Evolutionary conservation across 768 basidiomycete genomes (phyloP), one percentile per base, ranked within the genome.

Genomic region (Termitomyces sp.): DNA sequence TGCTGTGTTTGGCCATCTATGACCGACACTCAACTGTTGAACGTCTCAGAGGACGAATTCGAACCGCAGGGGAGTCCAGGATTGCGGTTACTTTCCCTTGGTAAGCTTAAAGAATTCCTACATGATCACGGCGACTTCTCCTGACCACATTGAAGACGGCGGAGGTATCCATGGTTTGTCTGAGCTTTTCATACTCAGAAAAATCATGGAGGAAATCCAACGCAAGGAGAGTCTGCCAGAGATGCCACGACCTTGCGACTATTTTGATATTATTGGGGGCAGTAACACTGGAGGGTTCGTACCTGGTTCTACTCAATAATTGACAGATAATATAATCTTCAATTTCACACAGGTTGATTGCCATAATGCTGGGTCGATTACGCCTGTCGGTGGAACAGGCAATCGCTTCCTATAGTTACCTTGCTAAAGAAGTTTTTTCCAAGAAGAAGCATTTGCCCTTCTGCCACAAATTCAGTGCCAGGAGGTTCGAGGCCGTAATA

Each of bases 251-350:
- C 68, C 68, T 0, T 69, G 65, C 38, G 65, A 69, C 13, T 62
- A 62, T 24, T 66, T 69, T 38, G 63, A 69, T 44, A 45, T 66
- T 12, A 65, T 69, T 9, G 63, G 68, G 7, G 65, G 68, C 28
- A 66, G 63, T 0, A 58, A 65, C 20, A 69, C 68, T 11, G 66
- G 68, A 1, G 68, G 68, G 67, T 68, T 16, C 36, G 56, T 56
- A 4, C 13, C 44, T 11, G 6, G 8, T 20, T 18, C 7, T n/a
- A 20, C 44, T 44, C 20, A 9, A 8, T 44, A 20, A 42, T 39
- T 52, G 49, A 50, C 13, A 32, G 2, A 50, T 28, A 44, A 44
- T 20, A 44, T 44, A 6, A 20, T 11, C 1, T 44, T 44, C 44
- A 9, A 44, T 44, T 44, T 44, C 9, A 8, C 28, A 44, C n/a